phyloP scores from a whole-genome alignment of 768 basidiomycete species.

The Tylopilus rubrobrunneus region DNA sequence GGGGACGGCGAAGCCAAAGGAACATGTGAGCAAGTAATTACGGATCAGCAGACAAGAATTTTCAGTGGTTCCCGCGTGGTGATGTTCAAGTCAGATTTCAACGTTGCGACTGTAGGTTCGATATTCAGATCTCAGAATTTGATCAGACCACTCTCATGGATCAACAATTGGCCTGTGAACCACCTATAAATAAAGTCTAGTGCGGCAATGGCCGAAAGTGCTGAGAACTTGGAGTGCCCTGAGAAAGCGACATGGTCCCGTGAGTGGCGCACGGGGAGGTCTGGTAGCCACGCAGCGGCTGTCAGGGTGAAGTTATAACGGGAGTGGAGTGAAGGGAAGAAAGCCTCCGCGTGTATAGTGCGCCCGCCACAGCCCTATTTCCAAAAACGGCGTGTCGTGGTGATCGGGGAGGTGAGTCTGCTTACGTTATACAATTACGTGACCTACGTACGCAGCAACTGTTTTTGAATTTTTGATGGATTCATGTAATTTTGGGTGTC shows the following conservation, averaged over 20 bases:
- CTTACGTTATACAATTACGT: constrained; percentile 30
- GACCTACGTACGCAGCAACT: constrained; percentile 28
- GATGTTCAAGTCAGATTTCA: not conserved
- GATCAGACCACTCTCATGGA: not conserved
- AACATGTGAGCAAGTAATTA: not conserved
- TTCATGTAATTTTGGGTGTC: constrained; percentile 29
- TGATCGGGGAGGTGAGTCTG: constrained; percentile 21
- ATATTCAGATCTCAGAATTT: not conserved
- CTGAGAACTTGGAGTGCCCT: constrained; percentile 1
- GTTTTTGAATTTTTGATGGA: constrained; percentile 34
- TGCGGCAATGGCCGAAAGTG: not conserved
- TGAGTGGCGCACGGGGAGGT: no score
- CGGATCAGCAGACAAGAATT: not conserved
- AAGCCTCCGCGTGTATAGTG: not conserved
- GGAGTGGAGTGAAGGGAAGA: not conserved
- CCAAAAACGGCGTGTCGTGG: not conserved
- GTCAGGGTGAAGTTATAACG: not conserved
- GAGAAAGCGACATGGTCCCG: no score
- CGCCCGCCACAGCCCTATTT: not conserved
- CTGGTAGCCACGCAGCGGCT: no score
- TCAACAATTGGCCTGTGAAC: not conserved
- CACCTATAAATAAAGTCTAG: not conserved
- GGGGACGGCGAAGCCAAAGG: not conserved
- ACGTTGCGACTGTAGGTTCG: not conserved
- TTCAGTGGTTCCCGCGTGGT: not conserved